These are phyloP conservation scores for Heterobasidion irregulare DNA, from an alignment of 1,284 basidiomycete genomes.

Conservation along the genomic window DNA sequence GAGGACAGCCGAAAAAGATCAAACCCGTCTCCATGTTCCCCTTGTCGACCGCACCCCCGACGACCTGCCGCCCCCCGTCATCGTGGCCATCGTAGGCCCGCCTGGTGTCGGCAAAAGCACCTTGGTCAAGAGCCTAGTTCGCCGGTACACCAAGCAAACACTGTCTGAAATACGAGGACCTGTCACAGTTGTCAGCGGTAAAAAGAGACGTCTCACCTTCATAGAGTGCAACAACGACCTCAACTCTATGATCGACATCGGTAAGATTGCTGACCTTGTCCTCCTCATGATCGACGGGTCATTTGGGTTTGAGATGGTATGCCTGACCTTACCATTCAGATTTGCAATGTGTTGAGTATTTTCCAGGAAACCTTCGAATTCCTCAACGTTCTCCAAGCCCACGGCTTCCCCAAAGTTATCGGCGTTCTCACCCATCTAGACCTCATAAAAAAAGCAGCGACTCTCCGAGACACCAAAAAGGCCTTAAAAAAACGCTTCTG, in stretches of 20 bases:
- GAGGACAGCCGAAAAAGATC: conserved; percentile 88
- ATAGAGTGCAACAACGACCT: conserved; percentile 98
- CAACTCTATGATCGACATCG: conserved; percentile 97
- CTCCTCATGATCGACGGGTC: conserved; percentile 97
- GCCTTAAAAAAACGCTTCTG: conserved; percentile 98
- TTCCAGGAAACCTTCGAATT: conserved; percentile 97
- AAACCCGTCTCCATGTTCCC: conserved; percentile 93
- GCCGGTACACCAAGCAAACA: conserved; percentile 93
- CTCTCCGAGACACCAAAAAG: conserved; percentile 90
- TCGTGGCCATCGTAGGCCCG: conserved; percentile 96
- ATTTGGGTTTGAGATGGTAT: conserved; percentile 97
- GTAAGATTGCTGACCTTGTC: conserved; percentile 93
- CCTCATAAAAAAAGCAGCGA: conserved; percentile 89
- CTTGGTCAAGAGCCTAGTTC: conserved; percentile 85
- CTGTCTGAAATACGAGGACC: conserved; percentile 88
- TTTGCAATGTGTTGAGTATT: neutral
- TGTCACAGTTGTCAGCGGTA: conserved; percentile 91
- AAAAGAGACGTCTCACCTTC: conserved; percentile 89
- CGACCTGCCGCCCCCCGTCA: conserved; percentile 87
- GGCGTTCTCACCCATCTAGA: conserved; percentile 95
- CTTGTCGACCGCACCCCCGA: conserved; percentile 92
- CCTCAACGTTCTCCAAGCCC: conserved; percentile 92
- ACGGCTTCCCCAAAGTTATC: conserved; percentile 98
- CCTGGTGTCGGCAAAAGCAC: conserved; percentile 97
- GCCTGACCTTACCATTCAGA: conserved; percentile 13